Base-by-base conservation (phyloP, 2,329 filamentous ascomycete species). In the Diaporthe humulicola region DNA sequence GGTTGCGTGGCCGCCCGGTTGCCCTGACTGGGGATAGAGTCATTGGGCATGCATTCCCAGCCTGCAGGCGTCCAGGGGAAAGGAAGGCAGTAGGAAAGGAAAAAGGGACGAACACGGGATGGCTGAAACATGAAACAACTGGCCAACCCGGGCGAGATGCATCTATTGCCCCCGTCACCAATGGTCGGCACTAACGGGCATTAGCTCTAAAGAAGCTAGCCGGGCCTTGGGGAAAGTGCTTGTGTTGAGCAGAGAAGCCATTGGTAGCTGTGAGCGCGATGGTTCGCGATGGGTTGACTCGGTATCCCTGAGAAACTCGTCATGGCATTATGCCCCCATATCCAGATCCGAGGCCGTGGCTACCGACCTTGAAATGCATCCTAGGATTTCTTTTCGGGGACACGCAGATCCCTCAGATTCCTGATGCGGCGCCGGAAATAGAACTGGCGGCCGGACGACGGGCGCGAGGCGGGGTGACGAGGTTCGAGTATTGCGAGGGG, bases 41-140 rank as follows among this genome's bases (percentile, higher is more conserved):
- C 64, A 67, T 33, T 33, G 14, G 30, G 64, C 64, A 69, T 69
- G 64, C 64, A 54, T 40, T 7, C 64, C 64, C 22, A 12, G 64
- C 64, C 45, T 69, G 64, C 64, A 40, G 33, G 48, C 48, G 33
- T 48, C 64, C 64, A 54, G 64, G 64, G 64, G 64, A 48, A 33
- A 2, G 56, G 4, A 38, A 42, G 10, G n/a, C 12, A 14, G 15
- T 28, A 33, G n/a, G n/a, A 19, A 67, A 52, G 25, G 60, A 15
- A 52, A 40, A 69, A 69, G 64, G 64, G 64, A 69, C 64, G 64
- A 54, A 69, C 64, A 69, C 64, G 64, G 70, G 40, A 48, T 69
- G 73, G 70, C 73, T 72, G 73, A 75, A 75, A 75, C 73, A 73
- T 75, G 73, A 75, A 75, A 75, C 73, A 75, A 57, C 17, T 42